Percentiles rank a stretch among this genome's conserved stretches.
phyloP scores from a whole-genome alignment of 805 yeast species.

The Saccharomycopsis schoenii region DNA sequence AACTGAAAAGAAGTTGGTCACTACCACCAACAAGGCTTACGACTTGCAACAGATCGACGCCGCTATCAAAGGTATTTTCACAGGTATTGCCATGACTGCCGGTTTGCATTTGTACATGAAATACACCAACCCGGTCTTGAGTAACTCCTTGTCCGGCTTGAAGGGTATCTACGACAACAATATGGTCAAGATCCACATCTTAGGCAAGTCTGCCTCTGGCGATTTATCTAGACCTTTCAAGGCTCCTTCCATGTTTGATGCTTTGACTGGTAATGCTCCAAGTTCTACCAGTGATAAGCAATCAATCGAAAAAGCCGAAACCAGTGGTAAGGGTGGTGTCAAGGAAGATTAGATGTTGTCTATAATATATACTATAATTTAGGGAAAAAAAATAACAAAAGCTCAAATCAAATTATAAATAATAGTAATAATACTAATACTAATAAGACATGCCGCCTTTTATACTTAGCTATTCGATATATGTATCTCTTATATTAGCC shows the following conservation, averaged over 20 bases:
- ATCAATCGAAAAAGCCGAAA: conserved; percentile 75
- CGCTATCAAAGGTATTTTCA: conserved; percentile 73
- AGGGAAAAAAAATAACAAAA: neutral
- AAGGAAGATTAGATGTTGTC: conserved; percentile 55
- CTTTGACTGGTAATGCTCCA: conserved; percentile 28
- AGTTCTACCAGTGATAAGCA: conserved; percentile 71
- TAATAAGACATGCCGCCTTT: neutral
- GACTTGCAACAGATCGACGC: conserved; percentile 79
- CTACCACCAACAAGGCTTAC: conserved; percentile 91
- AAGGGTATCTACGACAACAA: conserved; percentile 86
- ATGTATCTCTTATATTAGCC: neutral
- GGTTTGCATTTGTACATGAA: conserved; percentile 97
- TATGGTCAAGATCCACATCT: conserved; percentile 83
- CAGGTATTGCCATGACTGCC: conserved; percentile 92
- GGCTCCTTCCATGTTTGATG: conserved; percentile 69
- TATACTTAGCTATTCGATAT: neutral
- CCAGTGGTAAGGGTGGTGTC: conserved; percentile 77
- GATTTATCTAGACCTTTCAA: conserved; percentile 96
- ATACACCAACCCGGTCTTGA: conserved; percentile 91
- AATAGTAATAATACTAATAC: neutral
- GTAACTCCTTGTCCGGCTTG: conserved; percentile 87
- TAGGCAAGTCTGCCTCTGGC: conserved; percentile 73
- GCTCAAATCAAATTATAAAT: neutral
- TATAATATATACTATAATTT: neutral
- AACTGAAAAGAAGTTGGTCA: conserved; percentile 61